Conservation (phyloP, 306 rosid genomes). For the Cucurbita argyrosperma region DNA sequence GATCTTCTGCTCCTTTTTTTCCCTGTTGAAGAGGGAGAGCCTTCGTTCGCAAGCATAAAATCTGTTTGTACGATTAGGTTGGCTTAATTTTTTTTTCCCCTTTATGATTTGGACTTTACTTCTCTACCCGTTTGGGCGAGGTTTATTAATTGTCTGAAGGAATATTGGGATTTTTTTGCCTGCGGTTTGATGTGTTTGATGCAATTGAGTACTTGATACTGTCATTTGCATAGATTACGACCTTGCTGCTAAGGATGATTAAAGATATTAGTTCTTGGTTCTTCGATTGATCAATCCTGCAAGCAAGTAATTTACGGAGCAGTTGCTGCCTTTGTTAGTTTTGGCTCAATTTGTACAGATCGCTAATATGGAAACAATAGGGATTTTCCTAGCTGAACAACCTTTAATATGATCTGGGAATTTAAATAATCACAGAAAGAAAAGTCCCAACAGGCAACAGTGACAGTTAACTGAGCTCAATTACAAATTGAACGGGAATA, state of each 20-base stretch:
- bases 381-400: background rate
- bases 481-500: background rate
- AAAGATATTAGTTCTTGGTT: background rate
- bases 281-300: background rate
- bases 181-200: background rate
- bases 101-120: background rate
- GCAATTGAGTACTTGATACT: background rate
- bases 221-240: background rate
- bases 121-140: background rate
- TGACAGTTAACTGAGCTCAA: background rate
- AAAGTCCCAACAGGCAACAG: background rate
- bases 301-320: background rate
- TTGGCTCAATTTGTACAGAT: background rate
- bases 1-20: background rate
- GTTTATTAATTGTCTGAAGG: background rate
- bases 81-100: background rate
- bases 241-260: background rate
- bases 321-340: background rate
- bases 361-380: background rate
- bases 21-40: background rate
- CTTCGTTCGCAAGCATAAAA: background rate
- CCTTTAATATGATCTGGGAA: background rate
- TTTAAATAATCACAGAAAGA: background rate
- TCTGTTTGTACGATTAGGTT: background rate
- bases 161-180: background rate